These are phyloP conservation scores for Mycena floridula DNA, from an alignment of 768 basidiomycete genomes.

Conservation along the genomic window DNA sequence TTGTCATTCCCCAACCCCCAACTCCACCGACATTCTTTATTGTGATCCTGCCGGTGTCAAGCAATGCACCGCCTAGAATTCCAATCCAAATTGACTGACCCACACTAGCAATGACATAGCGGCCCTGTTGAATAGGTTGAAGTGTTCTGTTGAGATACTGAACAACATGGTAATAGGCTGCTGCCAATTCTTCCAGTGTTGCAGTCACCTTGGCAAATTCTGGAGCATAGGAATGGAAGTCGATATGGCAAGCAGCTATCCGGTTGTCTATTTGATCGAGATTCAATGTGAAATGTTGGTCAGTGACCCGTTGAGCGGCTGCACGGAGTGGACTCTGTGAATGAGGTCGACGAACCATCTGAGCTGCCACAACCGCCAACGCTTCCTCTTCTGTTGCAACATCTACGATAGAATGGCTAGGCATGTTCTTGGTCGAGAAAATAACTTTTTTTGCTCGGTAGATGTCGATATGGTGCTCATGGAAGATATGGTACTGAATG, in stretches of 20 bases:
- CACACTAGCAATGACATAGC: constrained; percentile 11
- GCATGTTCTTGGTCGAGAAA: constrained; percentile 2
- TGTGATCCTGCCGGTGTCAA: constrained; percentile 18
- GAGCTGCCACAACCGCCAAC: constrained; percentile 13
- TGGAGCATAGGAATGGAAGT: constrained; percentile 22
- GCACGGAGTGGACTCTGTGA: constrained; percentile 14
- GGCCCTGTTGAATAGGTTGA: background rate
- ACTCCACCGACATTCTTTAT: constrained; percentile 19
- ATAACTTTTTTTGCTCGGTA: background rate
- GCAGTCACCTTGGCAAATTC: constrained; percentile 15
- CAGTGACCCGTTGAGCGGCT: constrained; percentile 3
- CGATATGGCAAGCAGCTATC: constrained; percentile 17
- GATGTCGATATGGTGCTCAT: constrained; percentile 16
- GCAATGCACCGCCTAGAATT: constrained; percentile 16
- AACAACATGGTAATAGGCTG: constrained; percentile 17
- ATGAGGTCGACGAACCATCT: constrained; percentile 19
- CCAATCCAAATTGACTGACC: constrained; percentile 20
- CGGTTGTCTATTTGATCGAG: constrained; percentile 12
- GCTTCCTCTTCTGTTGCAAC: constrained; percentile 14
- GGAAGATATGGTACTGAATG: constrained; percentile 17
- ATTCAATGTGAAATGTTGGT: constrained; percentile 11
- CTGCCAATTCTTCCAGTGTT: constrained; percentile 16
- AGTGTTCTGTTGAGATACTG: constrained; percentile 13
- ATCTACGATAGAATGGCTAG: constrained; percentile 10
- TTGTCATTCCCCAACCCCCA: constrained; percentile 8